A percentile compares a stretch with the other conserved stretches of the same genome.
These are phyloP conservation scores for Nyssa sinensis DNA, from an alignment of 148 eudicot species.

Conservation along the genomic window DNA sequence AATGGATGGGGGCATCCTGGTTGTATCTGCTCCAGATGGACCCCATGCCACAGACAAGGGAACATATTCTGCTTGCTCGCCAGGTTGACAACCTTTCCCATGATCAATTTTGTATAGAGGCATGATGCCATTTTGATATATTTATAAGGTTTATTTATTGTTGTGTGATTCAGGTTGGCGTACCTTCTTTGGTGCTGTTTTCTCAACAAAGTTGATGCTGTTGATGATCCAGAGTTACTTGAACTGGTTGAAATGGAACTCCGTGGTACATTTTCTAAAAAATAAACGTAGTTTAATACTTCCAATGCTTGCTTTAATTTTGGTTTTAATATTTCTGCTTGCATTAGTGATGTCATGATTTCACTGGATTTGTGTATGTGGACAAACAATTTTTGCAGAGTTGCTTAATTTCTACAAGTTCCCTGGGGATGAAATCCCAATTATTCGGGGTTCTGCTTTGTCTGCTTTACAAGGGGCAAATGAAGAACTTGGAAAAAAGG, in stretches of 20 bases:
- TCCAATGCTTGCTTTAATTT: neutral
- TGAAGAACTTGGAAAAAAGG: conserved; percentile 81
- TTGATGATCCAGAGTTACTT: conserved; percentile 84
- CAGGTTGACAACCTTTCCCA: no score
- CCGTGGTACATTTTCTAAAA: conserved; percentile 37
- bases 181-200: conserved; percentile 88
- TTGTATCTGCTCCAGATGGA: conserved; percentile 93
- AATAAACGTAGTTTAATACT: no score
- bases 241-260: conserved; percentile 97
- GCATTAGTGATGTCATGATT: neutral
- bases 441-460: conserved; percentile 83
- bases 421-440: conserved; percentile 92
- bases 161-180: conserved; percentile 63
- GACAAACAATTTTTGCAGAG: conserved; percentile 40
- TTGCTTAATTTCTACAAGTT: conserved; percentile 85
- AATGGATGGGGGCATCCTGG: conserved; percentile 92
- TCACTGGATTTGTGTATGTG: neutral
- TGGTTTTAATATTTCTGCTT: neutral
- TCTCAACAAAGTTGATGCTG: conserved; percentile 84
- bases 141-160: neutral
- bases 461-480: conserved; percentile 84
- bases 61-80: conserved; percentile 85
- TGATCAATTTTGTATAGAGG: no score
- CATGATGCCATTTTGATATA: neutral
- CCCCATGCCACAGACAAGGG: conserved; percentile 98